Conservation (phyloP, 2,329 filamentous ascomycete genomes). For the Didymella arachidicola region DNA sequence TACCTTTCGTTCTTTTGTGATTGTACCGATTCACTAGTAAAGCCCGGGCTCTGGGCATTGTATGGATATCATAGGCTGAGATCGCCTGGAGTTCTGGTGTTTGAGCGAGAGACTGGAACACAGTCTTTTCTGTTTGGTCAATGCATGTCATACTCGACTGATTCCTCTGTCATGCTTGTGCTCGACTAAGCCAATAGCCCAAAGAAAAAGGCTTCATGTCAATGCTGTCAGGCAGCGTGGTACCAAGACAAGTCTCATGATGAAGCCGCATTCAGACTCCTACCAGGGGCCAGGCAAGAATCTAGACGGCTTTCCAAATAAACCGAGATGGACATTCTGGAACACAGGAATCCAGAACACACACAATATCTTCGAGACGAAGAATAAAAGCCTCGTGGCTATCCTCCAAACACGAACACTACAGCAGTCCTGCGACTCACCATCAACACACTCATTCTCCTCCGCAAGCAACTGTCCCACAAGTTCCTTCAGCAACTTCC, state of each 20-base stretch:
- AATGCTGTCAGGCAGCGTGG: conserved; percentile 20
- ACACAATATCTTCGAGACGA: conserved; percentile 24
- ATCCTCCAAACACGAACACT: conserved; percentile 25
- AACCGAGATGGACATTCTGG: conserved; percentile 39
- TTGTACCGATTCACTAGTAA: conserved; percentile 26
- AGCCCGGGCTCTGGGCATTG: conserved; percentile 31
- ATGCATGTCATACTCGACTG: conserved; percentile 28
- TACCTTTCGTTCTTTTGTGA: conserved; percentile 22
- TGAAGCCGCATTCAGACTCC: conserved; percentile 36
- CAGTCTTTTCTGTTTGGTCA: conserved; percentile 26
- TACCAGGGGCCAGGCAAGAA: conserved; percentile 23
- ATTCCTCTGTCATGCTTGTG: conserved; percentile 18
- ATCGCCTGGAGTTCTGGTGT: conserved; percentile 43
- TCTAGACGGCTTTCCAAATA: conserved; percentile 32
- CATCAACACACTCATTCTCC: conserved; percentile 26
- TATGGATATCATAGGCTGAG: conserved; percentile 38
- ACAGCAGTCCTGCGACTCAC: conserved; percentile 16
- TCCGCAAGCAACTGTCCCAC: conserved; percentile 22
- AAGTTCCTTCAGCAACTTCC: conserved; percentile 16
- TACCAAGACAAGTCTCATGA: conserved; percentile 36
- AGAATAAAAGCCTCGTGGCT: conserved; percentile 40
- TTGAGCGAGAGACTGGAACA: conserved; percentile 37
- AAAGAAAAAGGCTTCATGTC: conserved; percentile 23
- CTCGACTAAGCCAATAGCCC: background rate
- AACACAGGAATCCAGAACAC: conserved; percentile 45